Base-by-base conservation (phyloP, 2,329 filamentous ascomycete genomes). In the Fusarium sp. region DNA sequence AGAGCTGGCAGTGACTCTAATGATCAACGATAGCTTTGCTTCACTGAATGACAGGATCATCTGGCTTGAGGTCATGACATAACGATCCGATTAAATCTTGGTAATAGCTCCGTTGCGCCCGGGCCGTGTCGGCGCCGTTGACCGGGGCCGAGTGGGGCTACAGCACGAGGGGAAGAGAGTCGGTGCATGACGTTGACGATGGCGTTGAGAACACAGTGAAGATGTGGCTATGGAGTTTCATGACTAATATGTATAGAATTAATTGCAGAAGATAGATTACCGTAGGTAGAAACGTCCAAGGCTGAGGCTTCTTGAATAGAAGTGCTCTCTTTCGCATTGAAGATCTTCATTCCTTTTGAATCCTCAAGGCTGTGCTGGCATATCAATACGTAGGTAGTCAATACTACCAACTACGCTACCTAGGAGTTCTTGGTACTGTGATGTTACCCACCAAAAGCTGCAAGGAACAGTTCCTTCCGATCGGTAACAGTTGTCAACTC, bases 81-180 rank as follows among this genome's bases (percentile, higher is more conserved):
- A 39, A 62, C 26, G 15, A 59, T 42, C 36, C 26, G n/a, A 52
- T 42, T 39, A 36, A 30, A 48, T 44, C 63, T 55, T 48, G 44
- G 32, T 48, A 48, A 57, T 32, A 45, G n/a, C 59, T 56, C 45
- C 39, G 58, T 47, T 55, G 57, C 48, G 38, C 55, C 56, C 47
- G 52, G 55, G 51, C 45, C 56, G 51, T 66, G 30, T 75, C 68
- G 64, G 68, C 45, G 57, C 64, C 64, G 72, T 61, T 44, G 44
- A 45, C 50, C 64, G 64, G 71, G 70, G 51, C 72, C 67, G 67
- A 62, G 66, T 63, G 66, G 66, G 41, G n/a, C 17, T 26, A 28
- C 44, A 55, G 36, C 30, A 39, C n/a, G 36, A 42, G 58, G 42
- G 44, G 50, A 18, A 28, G 26, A 50, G 39, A 41, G 28, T 47